Base-by-base conservation (phyloP, 1,139 yeast species). In the Protomyces lactucae-debilis region DNA sequence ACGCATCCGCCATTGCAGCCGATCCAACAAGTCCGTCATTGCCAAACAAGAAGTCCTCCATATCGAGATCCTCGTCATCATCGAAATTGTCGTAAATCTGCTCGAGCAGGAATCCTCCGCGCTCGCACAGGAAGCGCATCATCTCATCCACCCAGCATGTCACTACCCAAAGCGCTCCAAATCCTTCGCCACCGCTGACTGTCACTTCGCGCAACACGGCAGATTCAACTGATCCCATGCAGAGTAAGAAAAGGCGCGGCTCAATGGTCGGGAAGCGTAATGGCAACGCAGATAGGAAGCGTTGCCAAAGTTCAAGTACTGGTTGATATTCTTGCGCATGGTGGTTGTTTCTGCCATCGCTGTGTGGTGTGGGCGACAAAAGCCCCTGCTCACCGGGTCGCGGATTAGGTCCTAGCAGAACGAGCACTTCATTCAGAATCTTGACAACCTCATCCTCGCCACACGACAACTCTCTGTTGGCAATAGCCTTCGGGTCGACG, bases 131-230 rank as follows among this genome's bases (percentile, higher is more conserved):
- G 86, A 90, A 86, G 1, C 81, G 80, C 69, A 86, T 76, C 80
- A 84, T 87, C 71, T 87, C 93, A 71, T 85, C 89, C 6, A 85
- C 78, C 92, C 95, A 88, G 72, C 90, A 85, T 65, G 88, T 78
- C 14, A 87, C 79, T 45, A 83, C 81, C 91, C 92, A 87, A 92
- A 95, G 87, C 0, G 86, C 83, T 10, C 86, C 86, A 73, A 87
- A 86, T 1, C 86, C 82, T 60, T 80, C 81, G 2, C 87, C 86
- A 2, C 86, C 85, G 36, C 77, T 76, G 65, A 83, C 76, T 60
- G 86, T 82, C 65, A 86, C 82, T 69, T 85, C 88, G 65, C 88
- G 77, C 48, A 86, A 75, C n/a, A 86, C 83, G n/a, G 85, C 80
- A 3, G 88, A 84, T 60, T 85, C 76, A 4, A 86, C 73, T 14